Evolutionary conservation across 306 rosid genomes (phyloP).

Genomic region (Dalbergia cultrata): DNA sequence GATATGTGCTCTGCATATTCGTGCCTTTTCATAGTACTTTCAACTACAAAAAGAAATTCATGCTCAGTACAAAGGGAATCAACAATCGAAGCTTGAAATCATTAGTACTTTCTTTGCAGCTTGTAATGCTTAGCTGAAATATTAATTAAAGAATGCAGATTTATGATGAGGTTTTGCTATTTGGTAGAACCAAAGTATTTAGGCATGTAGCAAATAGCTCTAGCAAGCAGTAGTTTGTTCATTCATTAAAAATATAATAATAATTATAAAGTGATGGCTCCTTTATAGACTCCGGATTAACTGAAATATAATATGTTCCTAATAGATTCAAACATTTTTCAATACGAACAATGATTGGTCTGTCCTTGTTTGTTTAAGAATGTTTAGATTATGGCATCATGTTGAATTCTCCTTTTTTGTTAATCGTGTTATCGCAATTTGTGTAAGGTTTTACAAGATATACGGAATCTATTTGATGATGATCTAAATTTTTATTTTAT

Average conservation of each 20-base stretch:
- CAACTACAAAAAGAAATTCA: conserved; percentile 5
- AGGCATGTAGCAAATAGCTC: background rate
- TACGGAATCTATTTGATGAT: background rate
- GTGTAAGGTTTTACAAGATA: background rate
- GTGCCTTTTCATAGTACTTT: background rate
- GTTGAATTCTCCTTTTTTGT: background rate
- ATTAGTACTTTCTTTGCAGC: background rate
- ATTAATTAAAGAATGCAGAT: background rate
- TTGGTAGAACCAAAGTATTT: background rate
- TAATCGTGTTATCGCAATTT: conserved; percentile 15
- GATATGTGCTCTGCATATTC: conserved; percentile 23
- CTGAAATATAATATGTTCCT: background rate
- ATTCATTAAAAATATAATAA: too few species aligned
- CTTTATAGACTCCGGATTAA: background rate
- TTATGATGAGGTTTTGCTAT: background rate
- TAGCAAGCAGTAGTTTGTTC: too few species aligned
- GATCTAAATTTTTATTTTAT: background rate
- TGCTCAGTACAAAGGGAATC: background rate
- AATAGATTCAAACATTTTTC: background rate
- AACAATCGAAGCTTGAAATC: background rate
- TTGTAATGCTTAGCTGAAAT: background rate
- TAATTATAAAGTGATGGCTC: background rate
- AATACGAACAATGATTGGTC: background rate
- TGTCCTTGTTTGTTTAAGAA: conserved; percentile 7
- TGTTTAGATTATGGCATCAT: background rate